Conservation (phyloP, 1,284 basidiomycete genomes). For the Wallemia ichthyophaga region DNA sequence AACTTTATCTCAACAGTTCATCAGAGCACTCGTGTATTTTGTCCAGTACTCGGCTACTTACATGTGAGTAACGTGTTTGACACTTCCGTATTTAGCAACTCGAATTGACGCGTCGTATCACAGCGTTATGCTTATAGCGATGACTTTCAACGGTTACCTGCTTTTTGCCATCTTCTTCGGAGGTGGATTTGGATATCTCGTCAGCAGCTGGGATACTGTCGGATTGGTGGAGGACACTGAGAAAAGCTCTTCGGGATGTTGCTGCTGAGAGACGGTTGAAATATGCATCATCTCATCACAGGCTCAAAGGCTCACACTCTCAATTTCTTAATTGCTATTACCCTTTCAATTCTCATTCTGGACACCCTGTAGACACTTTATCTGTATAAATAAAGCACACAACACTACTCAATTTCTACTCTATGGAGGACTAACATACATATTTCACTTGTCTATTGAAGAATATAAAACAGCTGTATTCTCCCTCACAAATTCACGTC, state of each 20-base stretch:
- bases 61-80: conserved; percentile 12
- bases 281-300: neutral
- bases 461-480: neutral
- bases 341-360: too few species aligned
- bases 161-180: conserved; percentile 15
- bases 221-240: neutral
- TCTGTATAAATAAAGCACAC: too few species aligned
- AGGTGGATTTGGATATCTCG: neutral
- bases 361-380: too few species aligned
- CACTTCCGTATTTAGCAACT: neutral
- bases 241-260: neutral
- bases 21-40: conserved; percentile 15
- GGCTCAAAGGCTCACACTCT: too few species aligned
- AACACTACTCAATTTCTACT: too few species aligned
- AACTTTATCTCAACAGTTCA: conserved; percentile 14
- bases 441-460: neutral
- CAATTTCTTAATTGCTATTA: too few species aligned
- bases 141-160: conserved; percentile 11
- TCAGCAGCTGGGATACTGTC: neutral
- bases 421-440: too few species aligned
- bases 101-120: neutral
- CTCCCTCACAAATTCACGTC: neutral
- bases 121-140: conserved; percentile 14
- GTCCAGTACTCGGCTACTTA: conserved; percentile 16
- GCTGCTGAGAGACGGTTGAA: neutral